These are phyloP conservation scores for Erysiphe neolycopersici DNA, from an alignment of 2,329 filamentous ascomycete genomes.

Conservation along the genomic window DNA sequence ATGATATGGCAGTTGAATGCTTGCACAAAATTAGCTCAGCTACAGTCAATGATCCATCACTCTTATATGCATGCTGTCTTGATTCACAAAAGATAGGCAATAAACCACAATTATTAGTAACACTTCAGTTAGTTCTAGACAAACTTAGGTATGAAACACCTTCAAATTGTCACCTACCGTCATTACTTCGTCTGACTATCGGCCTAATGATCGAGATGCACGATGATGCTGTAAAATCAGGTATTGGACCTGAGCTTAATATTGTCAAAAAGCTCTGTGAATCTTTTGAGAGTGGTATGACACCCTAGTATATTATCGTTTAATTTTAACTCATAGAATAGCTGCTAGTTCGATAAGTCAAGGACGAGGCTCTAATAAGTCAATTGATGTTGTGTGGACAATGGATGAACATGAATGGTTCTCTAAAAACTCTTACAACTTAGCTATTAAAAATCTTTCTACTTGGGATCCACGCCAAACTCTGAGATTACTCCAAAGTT, in stretches of 20 bases:
- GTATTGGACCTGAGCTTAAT: conserved; percentile 1
- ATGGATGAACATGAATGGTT: conserved; percentile 57
- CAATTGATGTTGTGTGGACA: conserved; percentile 21
- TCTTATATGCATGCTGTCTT: conserved; percentile 56
- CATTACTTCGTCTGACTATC: conserved; percentile 35
- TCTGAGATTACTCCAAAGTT: conserved; percentile 27
- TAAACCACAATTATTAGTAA: conserved; percentile 28
- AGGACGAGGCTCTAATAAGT: conserved; percentile 15
- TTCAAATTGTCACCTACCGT: conserved; percentile 28
- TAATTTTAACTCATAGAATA: conserved; percentile 1
- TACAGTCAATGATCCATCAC: conserved; percentile 25
- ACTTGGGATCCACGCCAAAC: conserved; percentile 26
- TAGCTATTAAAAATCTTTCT: conserved; percentile 35
- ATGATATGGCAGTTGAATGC: conserved; percentile 31
- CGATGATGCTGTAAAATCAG: conserved; percentile 6
- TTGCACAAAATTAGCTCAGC: conserved; percentile 31
- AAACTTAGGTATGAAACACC: conserved; percentile 23
- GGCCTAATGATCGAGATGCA: conserved; percentile 21
- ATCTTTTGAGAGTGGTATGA: conserved; percentile 23
- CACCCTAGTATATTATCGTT: neutral
- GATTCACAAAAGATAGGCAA: conserved; percentile 45
- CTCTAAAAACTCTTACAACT: conserved; percentile 54
- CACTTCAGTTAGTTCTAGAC: conserved; percentile 32
- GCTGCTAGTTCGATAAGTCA: conserved; percentile 15
- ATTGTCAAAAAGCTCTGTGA: conserved; percentile 24